phyloP scores from a whole-genome alignment of 345 rosid genomes.

The Combretum micranthum region DNA sequence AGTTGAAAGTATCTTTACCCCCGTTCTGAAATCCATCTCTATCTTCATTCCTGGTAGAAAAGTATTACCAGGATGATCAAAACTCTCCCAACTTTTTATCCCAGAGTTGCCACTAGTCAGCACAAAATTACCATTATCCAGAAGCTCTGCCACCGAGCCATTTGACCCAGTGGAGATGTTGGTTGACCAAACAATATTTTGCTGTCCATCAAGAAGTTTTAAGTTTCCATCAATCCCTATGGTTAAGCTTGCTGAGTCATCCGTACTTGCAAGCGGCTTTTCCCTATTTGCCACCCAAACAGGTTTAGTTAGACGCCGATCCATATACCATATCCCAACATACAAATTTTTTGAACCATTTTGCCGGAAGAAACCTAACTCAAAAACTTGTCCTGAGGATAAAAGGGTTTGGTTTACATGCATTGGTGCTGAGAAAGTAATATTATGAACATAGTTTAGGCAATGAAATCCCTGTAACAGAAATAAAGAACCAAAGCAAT shows the following conservation, averaged over 20 bases:
- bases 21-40: constrained; percentile 16
- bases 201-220: constrained; percentile 10
- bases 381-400: constrained; percentile 1
- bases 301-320: neutral
- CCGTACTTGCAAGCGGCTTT: constrained; percentile 12
- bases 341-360: neutral
- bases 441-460: neutral
- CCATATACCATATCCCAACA: constrained; percentile 6
- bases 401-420: neutral
- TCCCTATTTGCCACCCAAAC: constrained; percentile 40
- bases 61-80: constrained; percentile 30
- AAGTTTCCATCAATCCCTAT: too few species aligned
- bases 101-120: constrained; percentile 6
- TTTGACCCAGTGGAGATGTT: neutral
- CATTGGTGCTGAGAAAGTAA: neutral
- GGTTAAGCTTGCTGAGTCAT: constrained; percentile 6
- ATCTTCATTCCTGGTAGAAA: constrained; percentile 28
- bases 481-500: too few species aligned
- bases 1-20: constrained; percentile 9
- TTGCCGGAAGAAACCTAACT: constrained; percentile 10
- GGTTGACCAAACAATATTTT: constrained; percentile 18
- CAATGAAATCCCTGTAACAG: too few species aligned
- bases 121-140: constrained; percentile 23
- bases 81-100: constrained; percentile 22
- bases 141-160: constrained; percentile 10